Evolutionary conservation across 805 yeast genomes (phyloP), one percentile per base, ranked within the genome.

Genomic region (Yarrowia sp.): DNA sequence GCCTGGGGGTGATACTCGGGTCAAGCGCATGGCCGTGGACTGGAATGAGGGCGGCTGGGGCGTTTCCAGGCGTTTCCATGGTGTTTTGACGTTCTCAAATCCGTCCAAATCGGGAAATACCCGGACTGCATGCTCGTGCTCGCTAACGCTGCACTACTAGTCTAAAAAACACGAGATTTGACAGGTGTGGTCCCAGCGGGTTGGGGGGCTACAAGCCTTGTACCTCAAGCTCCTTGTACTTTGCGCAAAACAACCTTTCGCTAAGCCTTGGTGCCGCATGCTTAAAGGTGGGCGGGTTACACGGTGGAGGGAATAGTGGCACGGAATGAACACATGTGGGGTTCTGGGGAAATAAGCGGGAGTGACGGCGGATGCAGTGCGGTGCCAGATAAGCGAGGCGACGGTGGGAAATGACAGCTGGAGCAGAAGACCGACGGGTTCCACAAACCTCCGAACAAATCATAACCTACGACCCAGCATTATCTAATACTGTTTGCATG

Each of bases 221-320:
- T 19, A 19, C 19, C 19, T 19, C 19, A 19, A 19, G 19, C 19
- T 5, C 5, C 35, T 7, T 49, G 40, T 11, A 50, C 56, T 50
- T 50, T 50, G 22, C 41, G 56, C 3, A n/a, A 19, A 14, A 14
- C 12, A 12, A 8, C 35, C 35, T 53, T 53, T 53, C 59, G 59
- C 59, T 53, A 53, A 53, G 59, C 58, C 58, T 14, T 53, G 59
- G 59, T 53, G 59, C 59, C 59, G 59, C 59, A 53, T 40, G 59
- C 35, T 19, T 19, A 53, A 53, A 40, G 59, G 59, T 53, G 59
- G 59, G 59, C 59, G 45, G 14, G 11, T 19, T 53, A 14, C 16
- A 8, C n/a, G 43, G 58, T 36, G 58, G 58, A 52, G 58, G 58
- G 7, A 35, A 35, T 26, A 50, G 35, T 9, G 41, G 55, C 22